Evolutionary conservation across 1,284 basidiomycete species (phyloP).

Genomic region (Sanghuangporus sanghuang): DNA sequence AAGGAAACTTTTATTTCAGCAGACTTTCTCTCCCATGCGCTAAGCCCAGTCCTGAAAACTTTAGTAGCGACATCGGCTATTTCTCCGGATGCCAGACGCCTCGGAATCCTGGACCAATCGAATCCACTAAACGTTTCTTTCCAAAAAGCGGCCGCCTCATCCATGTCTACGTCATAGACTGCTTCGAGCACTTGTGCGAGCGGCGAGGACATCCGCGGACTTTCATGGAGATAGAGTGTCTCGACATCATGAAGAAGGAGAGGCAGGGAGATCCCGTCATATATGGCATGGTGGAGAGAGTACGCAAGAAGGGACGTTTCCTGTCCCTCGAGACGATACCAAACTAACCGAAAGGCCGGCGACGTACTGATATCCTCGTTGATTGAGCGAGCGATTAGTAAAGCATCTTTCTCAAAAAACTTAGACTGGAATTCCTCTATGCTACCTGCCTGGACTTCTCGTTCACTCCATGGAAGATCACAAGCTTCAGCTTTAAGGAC

Average conservation of each 20-base stretch:
- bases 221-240: constrained; percentile 25
- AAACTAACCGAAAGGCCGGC: constrained; percentile 33
- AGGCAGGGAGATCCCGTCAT: constrained; percentile 42
- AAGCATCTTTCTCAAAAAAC: constrained; percentile 31
- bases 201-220: constrained; percentile 22
- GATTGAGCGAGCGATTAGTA: constrained; percentile 30
- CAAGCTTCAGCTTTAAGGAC: constrained; percentile 28
- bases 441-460: constrained; percentile 17
- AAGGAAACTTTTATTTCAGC: constrained; percentile 36
- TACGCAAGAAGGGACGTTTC: constrained; percentile 27
- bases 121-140: constrained; percentile 30
- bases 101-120: constrained; percentile 27
- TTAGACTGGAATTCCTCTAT: constrained; percentile 25
- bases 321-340: constrained; percentile 22
- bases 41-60: neutral
- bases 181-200: constrained; percentile 29
- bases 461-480: constrained; percentile 28
- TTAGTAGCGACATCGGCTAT: neutral
- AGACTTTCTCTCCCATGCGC: constrained; percentile 26
- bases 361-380: constrained; percentile 30
- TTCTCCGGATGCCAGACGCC: constrained; percentile 18
- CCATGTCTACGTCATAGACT: constrained; percentile 28
- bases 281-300: constrained; percentile 45
- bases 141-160: constrained; percentile 35
- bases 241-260: constrained; percentile 36